Evolutionary conservation across 768 basidiomycete genomes (phyloP), one percentile per base, ranked within the genome.

Genomic region (Boletus reticulatus): DNA sequence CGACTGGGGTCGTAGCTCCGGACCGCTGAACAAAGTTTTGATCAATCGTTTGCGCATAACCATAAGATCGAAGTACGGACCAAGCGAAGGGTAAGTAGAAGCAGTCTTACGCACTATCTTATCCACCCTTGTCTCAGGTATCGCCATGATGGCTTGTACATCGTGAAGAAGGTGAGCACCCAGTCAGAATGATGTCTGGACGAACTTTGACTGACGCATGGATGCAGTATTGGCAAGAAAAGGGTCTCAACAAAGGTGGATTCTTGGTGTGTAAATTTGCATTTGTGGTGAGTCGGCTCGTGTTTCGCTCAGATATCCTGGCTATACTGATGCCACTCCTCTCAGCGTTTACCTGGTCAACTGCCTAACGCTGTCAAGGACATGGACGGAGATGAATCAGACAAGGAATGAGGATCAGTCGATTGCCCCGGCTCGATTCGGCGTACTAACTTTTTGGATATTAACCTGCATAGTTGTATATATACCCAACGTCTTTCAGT

Each of bases 111-210:
- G 36, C 24, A 38, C 36, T 19, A 36, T 24, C 34, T 46, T 0
- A 57, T 29, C 27, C 27, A 13, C 11, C 13, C 27, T 24, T 4
- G 29, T 22, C 53, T 8, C 50, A 89, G 90, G 24, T 97, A 94
- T 67, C 84, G 93, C 10, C 96, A 97, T 65, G 94, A 96, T 62
- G 94, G 94, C 2, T 76, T 97, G 12, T 97, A 96, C 66, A 73
- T 65, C 2, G 88, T 93, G 16, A 88, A 88, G 70, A 84, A 85
- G 76, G 89, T 82, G 57, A 47, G 73, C 42, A 29, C 31, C 9
- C 4, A 11, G n/a, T 20, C 8, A 0, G 7, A 19, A 47, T 17
- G 32, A 34, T n/a, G 17, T 39, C 1, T 11, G 7, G 38, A 34
- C 4, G 13, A 22, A 17, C 12, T 16, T 38, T 32, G 19, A 42